phyloP scores from a whole-genome alignment of 768 basidiomycete species.

The Podaxis sp. region DNA sequence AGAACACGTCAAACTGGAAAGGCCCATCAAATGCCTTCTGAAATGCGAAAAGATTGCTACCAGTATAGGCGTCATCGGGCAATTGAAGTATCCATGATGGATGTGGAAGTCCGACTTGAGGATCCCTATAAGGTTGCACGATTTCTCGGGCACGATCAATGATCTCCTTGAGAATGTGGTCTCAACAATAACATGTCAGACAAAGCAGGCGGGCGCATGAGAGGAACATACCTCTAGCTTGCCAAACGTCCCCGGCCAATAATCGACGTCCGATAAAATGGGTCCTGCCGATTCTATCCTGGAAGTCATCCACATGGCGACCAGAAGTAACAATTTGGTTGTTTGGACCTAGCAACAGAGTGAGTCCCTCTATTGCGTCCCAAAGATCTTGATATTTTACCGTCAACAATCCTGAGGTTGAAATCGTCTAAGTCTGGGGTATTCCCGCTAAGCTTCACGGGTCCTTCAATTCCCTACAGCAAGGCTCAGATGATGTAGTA shows the following conservation, averaged over 20 bases:
- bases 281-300: conserved; percentile 65
- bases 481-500: neutral
- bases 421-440: conserved; percentile 85
- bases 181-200: conserved; percentile 35
- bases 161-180: conserved; percentile 61
- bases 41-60: conserved; percentile 81
- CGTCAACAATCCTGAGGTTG: conserved; percentile 74
- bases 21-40: conserved; percentile 84
- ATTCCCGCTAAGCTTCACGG: conserved; percentile 68
- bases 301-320: conserved; percentile 55
- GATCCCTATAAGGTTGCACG: conserved; percentile 54
- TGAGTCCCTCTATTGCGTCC: conserved; percentile 11
- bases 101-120: conserved; percentile 56
- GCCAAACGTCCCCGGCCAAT: conserved; percentile 71
- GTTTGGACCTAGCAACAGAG: conserved; percentile 45
- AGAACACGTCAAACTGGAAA: conserved; percentile 90
- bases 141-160: conserved; percentile 55
- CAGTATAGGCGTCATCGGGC: conserved; percentile 68
- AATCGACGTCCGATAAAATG: conserved; percentile 66
- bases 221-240: conserved; percentile 67
- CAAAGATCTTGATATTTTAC: conserved; percentile 36
- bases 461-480: conserved; percentile 71
- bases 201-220: neutral
- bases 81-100: conserved; percentile 79
- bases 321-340: conserved; percentile 59